Evolutionary conservation across 1,284 basidiomycete species (phyloP), one percentile per base, ranked within the genome.

Genomic region (Gomphus sp.): DNA sequence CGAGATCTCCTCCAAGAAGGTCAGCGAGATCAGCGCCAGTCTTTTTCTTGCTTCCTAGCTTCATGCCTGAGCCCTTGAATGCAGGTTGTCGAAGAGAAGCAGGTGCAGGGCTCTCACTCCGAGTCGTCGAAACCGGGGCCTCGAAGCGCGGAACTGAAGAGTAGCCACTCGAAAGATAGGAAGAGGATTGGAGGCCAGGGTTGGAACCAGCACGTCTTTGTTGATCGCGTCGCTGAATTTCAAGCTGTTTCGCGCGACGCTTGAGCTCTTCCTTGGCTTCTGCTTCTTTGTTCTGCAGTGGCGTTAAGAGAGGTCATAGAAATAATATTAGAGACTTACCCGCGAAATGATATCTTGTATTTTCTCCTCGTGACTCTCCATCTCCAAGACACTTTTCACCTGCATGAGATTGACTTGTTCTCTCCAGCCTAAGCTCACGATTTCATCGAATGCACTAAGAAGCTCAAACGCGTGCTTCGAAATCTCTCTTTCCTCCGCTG

Each of bases 261-360:
- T 98, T 99, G 69, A 99, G 88, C 71, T 98, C 97, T 72, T 99
- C 97, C 73, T 99, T 99, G 4, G 97, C 97, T 70, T 99, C 97
- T 25, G 93, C 92, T 75, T 99, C 96, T 76, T 99, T 99, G 80
- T 99, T 99, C 85, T 93, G 67, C 43, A 47, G 34, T 14, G 48
- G 10, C 1, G 5, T 33, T 50, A 36, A 31, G 16, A 18, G 25
- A 53, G 3, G 2, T 18, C n/a, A n/a, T 22, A 48, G 52, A 18
- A 14, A 14, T 10, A 8, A 12, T 25, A n/a, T 16, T 5, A 31
- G 6, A 48, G 25, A 74, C 85, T 61, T 68, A 93, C 91, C 71
- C 90, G 80, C 22, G 94, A 91, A 66, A 99, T 99, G 71, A 99
- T 99, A 68, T 99, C 97, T 71, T 99, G 95, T 64, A 99, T 98